Evolutionary conservation across 2,329 filamentous ascomycete species (phyloP).

Genomic region (Arachnopeziza araneosa): DNA sequence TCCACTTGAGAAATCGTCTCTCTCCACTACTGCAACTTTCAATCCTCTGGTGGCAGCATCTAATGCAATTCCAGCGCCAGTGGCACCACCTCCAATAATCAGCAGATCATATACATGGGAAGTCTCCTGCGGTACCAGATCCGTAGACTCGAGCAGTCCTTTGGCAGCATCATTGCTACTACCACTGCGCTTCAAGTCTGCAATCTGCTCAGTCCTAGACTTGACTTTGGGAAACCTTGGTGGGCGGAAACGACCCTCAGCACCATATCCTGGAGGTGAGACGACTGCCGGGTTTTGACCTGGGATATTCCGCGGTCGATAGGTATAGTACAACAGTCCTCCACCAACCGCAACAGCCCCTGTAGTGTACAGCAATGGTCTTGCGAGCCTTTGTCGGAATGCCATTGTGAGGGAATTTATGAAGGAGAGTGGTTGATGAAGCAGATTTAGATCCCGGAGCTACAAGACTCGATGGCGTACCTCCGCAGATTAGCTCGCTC

Average conservation of each 20-base stretch:
- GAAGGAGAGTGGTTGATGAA: background rate
- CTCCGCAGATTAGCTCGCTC: background rate
- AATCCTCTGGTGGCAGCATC: constrained; percentile 67
- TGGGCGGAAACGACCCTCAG: constrained; percentile 59
- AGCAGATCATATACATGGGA: constrained; percentile 60
- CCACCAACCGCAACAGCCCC: constrained; percentile 41
- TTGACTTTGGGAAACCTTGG: constrained; percentile 47
- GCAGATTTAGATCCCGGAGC: background rate
- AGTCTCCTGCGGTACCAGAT: constrained; percentile 30
- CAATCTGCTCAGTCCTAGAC: constrained; percentile 44
- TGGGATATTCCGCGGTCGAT: constrained; percentile 67
- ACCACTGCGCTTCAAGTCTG: constrained; percentile 42
- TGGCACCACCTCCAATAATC: constrained; percentile 66
- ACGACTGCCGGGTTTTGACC: constrained; percentile 63
- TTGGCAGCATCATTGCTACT: constrained; percentile 40
- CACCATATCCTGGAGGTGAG: constrained; percentile 63
- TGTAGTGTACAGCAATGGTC: constrained; percentile 45
- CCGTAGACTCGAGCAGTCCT: constrained; percentile 46
- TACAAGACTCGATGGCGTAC: background rate
- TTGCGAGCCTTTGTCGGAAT: constrained; percentile 38
- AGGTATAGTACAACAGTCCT: constrained; percentile 47
- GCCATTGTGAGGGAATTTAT: constrained; percentile 21
- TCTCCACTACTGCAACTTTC: constrained; percentile 65
- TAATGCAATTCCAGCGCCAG: constrained; percentile 64
- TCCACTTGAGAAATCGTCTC: constrained; percentile 68